These are phyloP conservation scores for Capsicum rhomboideum DNA, from an alignment of 257 asterid genomes.

Conservation along the genomic window DNA sequence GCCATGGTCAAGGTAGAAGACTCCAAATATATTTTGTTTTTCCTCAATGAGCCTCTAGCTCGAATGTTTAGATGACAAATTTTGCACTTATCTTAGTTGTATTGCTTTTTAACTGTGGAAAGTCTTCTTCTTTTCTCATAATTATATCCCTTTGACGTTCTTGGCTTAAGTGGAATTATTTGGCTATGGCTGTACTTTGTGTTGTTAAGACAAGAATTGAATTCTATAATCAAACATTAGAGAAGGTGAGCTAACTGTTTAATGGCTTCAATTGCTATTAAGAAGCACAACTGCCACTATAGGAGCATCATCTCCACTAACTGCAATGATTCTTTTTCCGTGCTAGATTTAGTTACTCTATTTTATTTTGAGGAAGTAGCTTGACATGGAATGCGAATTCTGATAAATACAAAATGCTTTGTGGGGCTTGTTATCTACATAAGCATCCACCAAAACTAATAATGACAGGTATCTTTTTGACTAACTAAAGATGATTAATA, in stretches of 20 bases:
- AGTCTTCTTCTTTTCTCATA: neutral
- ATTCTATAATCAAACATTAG: neutral
- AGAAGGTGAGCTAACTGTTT: neutral
- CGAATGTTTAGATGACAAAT: neutral
- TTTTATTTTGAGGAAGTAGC: neutral
- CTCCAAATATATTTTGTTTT: neutral
- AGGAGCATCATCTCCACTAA: neutral
- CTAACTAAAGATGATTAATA: neutral
- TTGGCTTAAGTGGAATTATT: neutral
- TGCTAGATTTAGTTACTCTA: neutral
- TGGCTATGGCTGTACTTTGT: neutral
- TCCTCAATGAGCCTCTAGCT: neutral
- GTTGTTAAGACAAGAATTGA: neutral
- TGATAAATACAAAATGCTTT: neutral
- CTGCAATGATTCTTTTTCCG: neutral
- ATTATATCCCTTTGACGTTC: neutral
- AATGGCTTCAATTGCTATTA: neutral
- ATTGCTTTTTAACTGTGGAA: neutral
- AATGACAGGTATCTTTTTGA: neutral
- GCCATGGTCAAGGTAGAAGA: constrained; percentile 66
- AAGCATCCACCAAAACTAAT: neutral
- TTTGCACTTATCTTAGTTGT: neutral
- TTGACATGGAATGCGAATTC: neutral
- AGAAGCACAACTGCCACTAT: neutral
- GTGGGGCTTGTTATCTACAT: neutral